Evolutionary conservation across 768 basidiomycete species (phyloP).

Genomic region (Suillus subaureus): DNA sequence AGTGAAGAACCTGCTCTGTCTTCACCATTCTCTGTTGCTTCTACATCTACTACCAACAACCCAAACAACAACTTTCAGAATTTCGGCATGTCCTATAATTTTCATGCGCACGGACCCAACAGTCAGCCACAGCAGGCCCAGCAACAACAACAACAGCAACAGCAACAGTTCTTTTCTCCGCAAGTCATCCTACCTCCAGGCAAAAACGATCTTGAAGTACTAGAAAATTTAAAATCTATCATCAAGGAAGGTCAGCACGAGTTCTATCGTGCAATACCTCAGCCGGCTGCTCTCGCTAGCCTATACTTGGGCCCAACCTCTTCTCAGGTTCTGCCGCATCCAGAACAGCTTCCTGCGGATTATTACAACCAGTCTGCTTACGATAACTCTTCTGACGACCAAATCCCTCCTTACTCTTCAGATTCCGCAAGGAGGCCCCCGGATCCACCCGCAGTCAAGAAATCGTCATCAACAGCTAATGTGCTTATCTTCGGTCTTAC

Average conservation of each 20-base stretch:
- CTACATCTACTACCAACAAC: conserved; percentile 34
- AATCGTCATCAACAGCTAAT: conserved; percentile 22
- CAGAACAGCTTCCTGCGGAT: conserved; percentile 36
- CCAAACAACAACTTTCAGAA: conserved; percentile 37
- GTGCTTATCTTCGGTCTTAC: conserved; percentile 28
- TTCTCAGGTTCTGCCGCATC: conserved; percentile 36
- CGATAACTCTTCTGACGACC: conserved; percentile 17
- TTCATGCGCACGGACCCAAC: conserved; percentile 31
- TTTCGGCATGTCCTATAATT: conserved; percentile 42
- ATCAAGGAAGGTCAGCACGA: conserved; percentile 78
- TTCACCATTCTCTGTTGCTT: conserved; percentile 39
- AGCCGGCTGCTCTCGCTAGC: conserved; percentile 63
- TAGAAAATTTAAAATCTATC: conserved; percentile 72
- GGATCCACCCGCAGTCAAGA: conserved; percentile 20
- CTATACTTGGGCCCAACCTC: conserved; percentile 60
- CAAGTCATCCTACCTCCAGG: conserved; percentile 48
- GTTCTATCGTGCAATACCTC: conserved; percentile 64
- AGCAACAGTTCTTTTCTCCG: conserved; percentile 23
- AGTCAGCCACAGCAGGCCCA: conserved; percentile 2
- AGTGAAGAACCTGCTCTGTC: conserved; percentile 52
- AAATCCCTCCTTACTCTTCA: conserved; percentile 20
- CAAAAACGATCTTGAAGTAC: conserved; percentile 68
- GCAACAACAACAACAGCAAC: conserved; percentile 26
- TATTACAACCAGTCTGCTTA: conserved; percentile 15
- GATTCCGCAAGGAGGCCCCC: conserved; percentile 26